Evolutionary conservation across 2,329 filamentous ascomycete genomes (phyloP), one percentile per base, ranked within the genome.

Genomic region (Aciculosporium take): DNA sequence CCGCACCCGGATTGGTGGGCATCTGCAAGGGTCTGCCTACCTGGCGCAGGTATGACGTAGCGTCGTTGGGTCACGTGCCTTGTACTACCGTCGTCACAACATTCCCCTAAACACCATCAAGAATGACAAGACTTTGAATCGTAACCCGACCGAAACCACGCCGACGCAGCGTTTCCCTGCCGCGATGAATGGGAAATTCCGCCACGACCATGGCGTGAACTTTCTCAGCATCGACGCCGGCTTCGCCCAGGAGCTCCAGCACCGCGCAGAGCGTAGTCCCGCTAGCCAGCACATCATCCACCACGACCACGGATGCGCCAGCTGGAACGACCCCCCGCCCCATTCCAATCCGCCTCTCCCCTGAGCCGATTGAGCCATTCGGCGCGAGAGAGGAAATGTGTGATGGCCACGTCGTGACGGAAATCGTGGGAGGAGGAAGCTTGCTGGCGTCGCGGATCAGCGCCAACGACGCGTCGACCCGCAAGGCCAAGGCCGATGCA

Each of bases 271-370:
- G 64, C 3, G 74, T 78, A 48, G 62, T 48, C 1, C 72, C 74
- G 0, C 68, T 71, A 5, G 74, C 63, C 42, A 79, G 65, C 23
- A 76, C 72, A 54, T 79, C 74, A 44, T 79, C 74, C 5, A 79
- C 62, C 0, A 78, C 63, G n/a, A 78, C 59, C 9, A 78, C 66
- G 4, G 58, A 60, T 4, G 53, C 56, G 1, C 56, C 63, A 28
- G 21, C 50, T 0, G 58, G 49, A 15, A 79, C 25, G 29, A 56
- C 54, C 57, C 65, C 57, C 15, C 49, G 50, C 13, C 60, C 59
- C 52, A 79, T 72, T 56, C 75, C 73, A 6, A 79, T 64, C 25
- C 45, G 51, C 29, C 62, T 59, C 42, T 58, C 54, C 45, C 45
- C 46, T 5, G 42, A 37, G 12, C 49, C 37, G 1, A 48, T 43